These are phyloP conservation scores for Cyclostephanos invisitatus DNA, from an alignment of 108 stramenopile species.

Conservation along the genomic window DNA sequence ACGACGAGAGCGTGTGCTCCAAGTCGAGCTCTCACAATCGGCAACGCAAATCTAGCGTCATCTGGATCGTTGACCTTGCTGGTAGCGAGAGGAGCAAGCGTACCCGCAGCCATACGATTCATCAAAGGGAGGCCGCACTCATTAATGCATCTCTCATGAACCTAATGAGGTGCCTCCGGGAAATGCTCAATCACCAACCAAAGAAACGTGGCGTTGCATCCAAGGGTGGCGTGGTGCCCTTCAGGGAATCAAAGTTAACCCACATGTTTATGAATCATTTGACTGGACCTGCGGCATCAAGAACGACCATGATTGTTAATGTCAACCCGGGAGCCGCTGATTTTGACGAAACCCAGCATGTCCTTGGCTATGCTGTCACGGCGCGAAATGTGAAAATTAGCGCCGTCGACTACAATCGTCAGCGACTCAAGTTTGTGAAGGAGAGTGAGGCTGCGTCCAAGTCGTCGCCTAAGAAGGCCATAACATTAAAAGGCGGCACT, in stretches of 20 bases:
- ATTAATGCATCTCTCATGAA: constrained; percentile 98
- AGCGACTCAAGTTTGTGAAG: constrained; percentile 54
- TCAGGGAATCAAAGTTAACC: constrained; percentile 96
- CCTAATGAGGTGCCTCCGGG: constrained; percentile 93
- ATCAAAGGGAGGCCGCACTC: constrained; percentile 91
- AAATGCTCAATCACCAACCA: constrained; percentile 72
- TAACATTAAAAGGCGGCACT: constrained; percentile 28
- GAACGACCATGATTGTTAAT: constrained; percentile 93
- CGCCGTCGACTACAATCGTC: constrained; percentile 56
- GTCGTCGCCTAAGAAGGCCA: constrained; percentile 23
- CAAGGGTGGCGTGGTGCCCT: constrained; percentile 76
- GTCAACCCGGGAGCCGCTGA: constrained; percentile 86
- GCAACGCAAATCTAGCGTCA: constrained; percentile 49
- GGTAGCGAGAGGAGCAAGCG: constrained; percentile 94
- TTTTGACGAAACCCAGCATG: constrained; percentile 94
- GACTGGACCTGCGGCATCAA: constrained; percentile 63
- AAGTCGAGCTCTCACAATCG: constrained; percentile 29
- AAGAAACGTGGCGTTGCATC: constrained; percentile 48
- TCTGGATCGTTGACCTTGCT: constrained; percentile 98
- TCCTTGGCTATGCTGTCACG: constrained; percentile 79
- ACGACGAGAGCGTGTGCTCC: constrained; percentile 60
- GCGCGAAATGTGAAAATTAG: constrained; percentile 76
- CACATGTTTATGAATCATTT: constrained; percentile 95
- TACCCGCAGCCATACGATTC: constrained; percentile 70
- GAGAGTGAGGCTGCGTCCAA: constrained; percentile 34